Evolutionary conservation across 371 early-diverging fungal genomes (phyloP).

Genomic region (Mucor plumbeus): DNA sequence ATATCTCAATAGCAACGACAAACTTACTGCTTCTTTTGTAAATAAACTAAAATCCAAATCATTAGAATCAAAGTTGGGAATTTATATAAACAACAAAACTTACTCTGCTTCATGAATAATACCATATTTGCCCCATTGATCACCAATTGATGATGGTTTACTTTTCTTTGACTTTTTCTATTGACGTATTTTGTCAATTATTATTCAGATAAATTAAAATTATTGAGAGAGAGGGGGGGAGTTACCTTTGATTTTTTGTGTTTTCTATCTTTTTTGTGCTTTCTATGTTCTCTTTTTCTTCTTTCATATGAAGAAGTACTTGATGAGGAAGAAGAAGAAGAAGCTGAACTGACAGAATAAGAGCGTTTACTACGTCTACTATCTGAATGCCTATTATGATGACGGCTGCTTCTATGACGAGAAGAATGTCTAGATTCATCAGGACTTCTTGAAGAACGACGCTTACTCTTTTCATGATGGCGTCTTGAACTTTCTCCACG

Average conservation of each 20-base stretch:
- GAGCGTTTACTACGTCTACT: slow-evolving; percentile 1
- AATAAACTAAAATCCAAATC: slow-evolving; percentile 42
- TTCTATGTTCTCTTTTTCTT: slow-evolving; percentile 30
- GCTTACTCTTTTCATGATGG: not conserved
- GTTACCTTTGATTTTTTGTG: slow-evolving; percentile 39
- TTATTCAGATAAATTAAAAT: not conserved
- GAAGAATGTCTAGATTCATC: not conserved
- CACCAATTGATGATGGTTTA: slow-evolving; percentile 31
- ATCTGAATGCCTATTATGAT: not conserved
- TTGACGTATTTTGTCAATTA: not conserved
- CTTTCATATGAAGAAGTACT: slow-evolving; percentile 7
- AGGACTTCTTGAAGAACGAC: slow-evolving; percentile 7
- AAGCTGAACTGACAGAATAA: not conserved
- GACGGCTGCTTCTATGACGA: not conserved
- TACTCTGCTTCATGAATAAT: slow-evolving; percentile 62
- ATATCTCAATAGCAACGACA: not conserved
- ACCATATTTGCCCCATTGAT: slow-evolving; percentile 63
- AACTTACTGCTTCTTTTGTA: slow-evolving; percentile 58
- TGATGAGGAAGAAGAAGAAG: slow-evolving; percentile 3
- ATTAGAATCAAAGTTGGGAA: not conserved
- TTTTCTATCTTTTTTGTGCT: slow-evolving; percentile 47
- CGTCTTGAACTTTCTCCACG: not conserved
- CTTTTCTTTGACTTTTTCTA: slow-evolving; percentile 45
- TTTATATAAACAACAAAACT: slow-evolving; percentile 7
- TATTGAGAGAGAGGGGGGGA: too few species aligned